phyloP scores from a whole-genome alignment of 208 protist genomes.

The Balamuthia mandrillaris region DNA sequence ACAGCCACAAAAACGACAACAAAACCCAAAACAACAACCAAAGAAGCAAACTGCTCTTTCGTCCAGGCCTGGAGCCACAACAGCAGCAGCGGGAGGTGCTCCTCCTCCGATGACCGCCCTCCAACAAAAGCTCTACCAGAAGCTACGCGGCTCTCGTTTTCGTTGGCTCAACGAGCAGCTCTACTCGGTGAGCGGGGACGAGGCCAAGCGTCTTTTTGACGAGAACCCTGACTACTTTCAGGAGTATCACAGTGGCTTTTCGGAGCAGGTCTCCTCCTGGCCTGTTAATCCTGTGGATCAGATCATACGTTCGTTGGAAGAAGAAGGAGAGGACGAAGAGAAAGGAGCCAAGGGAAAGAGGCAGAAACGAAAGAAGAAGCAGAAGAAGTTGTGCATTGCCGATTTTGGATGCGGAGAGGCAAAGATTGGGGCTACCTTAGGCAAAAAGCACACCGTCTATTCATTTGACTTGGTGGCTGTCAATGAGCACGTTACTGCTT shows the following conservation, averaged over 20 bases:
- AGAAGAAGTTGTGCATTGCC: constrained; percentile 79
- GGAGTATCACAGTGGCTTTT: constrained; percentile 90
- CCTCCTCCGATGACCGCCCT: constrained; percentile 1
- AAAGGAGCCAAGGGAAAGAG: constrained; percentile 73
- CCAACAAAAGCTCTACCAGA: constrained; percentile 48
- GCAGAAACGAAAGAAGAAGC: constrained; percentile 64
- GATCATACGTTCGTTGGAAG: constrained; percentile 64
- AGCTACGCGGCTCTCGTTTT: constrained; percentile 55
- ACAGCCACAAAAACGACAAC: too few species aligned
- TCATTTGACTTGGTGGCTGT: constrained; percentile 87
- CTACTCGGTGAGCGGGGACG: constrained; percentile 58
- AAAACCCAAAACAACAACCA: too few species aligned
- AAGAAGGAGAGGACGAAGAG: neutral
- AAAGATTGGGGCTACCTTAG: constrained; percentile 78
- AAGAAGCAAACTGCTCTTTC: too few species aligned
- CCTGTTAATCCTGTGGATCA: constrained; percentile 86
- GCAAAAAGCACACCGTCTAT: constrained; percentile 87
- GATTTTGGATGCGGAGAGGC: constrained; percentile 94
- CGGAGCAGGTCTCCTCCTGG: constrained; percentile 85
- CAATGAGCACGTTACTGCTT: constrained; percentile 82
- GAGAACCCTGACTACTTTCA: constrained; percentile 46
- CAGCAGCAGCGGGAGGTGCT: too few species aligned
- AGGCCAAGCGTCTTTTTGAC: neutral
- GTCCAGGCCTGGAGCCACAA: too few species aligned
- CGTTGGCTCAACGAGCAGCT: constrained; percentile 71